These are phyloP conservation scores for Calonectria leucothoes DNA, from an alignment of 2,329 filamentous ascomycete genomes.

Conservation along the genomic window DNA sequence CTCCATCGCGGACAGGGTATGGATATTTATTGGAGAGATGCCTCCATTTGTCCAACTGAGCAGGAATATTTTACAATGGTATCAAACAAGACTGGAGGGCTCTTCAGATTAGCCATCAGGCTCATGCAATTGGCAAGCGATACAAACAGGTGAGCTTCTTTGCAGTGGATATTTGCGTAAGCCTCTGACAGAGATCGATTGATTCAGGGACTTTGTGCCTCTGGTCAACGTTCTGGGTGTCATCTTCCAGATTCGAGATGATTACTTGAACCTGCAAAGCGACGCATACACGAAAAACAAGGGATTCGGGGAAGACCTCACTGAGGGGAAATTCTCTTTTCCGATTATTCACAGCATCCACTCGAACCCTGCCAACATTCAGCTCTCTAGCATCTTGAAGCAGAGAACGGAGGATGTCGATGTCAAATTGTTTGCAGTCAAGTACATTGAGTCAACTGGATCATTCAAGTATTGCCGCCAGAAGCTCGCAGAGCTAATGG, in stretches of 20 bases:
- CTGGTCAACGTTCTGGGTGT: background rate
- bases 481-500: background rate
- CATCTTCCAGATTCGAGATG: background rate
- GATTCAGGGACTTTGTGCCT: background rate
- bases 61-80: background rate
- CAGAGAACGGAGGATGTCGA: background rate
- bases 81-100: background rate
- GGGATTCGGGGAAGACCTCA: background rate
- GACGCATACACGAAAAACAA: background rate
- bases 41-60: background rate
- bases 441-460: background rate
- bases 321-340: background rate
- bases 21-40: background rate
- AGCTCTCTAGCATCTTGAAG: background rate
- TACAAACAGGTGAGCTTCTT: background rate
- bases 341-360: background rate
- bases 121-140: background rate
- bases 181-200: background rate
- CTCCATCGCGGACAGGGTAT: background rate
- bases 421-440: background rate
- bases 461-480: background rate
- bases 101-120: background rate
- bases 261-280: background rate
- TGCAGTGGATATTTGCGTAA: too few relatives aligned
- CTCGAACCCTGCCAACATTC: background rate